phyloP scores from a whole-genome alignment of 805 yeast genomes.

The Lachancea quebecensis region DNA sequence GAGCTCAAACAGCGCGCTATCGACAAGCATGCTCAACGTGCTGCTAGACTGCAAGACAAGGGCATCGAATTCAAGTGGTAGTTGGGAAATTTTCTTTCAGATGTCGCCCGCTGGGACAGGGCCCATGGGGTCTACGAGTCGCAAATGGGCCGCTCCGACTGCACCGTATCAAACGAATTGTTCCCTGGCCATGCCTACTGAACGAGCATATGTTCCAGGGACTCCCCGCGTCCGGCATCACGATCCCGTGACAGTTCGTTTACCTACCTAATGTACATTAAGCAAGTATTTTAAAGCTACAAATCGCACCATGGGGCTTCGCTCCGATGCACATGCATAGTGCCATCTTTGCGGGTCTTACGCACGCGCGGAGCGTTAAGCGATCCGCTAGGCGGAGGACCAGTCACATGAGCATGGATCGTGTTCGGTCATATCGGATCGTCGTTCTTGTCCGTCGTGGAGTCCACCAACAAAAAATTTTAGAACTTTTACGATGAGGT shows the following conservation, averaged over 20 bases:
- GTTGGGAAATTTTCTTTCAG: background rate
- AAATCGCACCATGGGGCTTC: no score
- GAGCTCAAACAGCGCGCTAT: slow-evolving; percentile 30
- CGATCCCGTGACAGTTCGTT: background rate
- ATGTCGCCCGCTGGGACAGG: no score
- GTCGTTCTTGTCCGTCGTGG: background rate
- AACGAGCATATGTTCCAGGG: no score
- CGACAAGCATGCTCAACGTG: slow-evolving; percentile 31
- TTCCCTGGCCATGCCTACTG: no score
- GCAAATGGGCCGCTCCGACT: no score
- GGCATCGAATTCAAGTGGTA: slow-evolving; percentile 35
- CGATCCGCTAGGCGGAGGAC: background rate
- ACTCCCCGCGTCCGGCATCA: no score
- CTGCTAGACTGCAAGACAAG: slow-evolving; percentile 28
- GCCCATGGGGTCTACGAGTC: no score
- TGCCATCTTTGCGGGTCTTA: background rate
- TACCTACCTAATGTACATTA: background rate
- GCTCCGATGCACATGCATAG: background rate
- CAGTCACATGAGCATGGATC: background rate
- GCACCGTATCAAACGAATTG: no score
- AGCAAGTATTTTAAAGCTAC: slow-evolving; percentile 1
- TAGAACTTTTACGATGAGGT: background rate
- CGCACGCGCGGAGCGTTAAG: background rate
- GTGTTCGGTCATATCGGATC: background rate
- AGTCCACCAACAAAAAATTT: slow-evolving; percentile 3